These are phyloP conservation scores for Wickerhamomyces hampshirensis DNA, from an alignment of 805 yeast genomes.

Conservation along the genomic window DNA sequence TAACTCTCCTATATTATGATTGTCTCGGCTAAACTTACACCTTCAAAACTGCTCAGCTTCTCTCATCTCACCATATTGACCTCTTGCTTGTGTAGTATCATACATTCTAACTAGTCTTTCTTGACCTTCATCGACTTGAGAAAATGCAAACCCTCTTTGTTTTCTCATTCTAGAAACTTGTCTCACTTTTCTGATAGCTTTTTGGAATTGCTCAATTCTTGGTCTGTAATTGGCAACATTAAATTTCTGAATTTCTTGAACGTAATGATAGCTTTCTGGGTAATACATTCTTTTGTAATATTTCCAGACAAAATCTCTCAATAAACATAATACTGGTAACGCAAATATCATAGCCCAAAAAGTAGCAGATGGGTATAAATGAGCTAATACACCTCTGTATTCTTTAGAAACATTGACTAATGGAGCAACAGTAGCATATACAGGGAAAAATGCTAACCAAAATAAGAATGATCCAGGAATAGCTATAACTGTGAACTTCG, in stretches of 20 bases:
- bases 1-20: no score
- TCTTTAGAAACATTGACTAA: slow-evolving; percentile 75
- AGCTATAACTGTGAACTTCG: slow-evolving; percentile 84
- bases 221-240: slow-evolving; percentile 93
- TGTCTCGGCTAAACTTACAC: no score
- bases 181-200: slow-evolving; percentile 93
- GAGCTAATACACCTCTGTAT: slow-evolving; percentile 72
- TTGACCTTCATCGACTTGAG: slow-evolving; percentile 93
- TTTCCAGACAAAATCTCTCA: slow-evolving; percentile 92
- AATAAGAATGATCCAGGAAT: slow-evolving; percentile 89
- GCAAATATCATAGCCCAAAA: slow-evolving; percentile 84
- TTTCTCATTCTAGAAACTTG: slow-evolving; percentile 98
- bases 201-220: slow-evolving; percentile 94
- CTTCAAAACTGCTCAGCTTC: slow-evolving; percentile 37
- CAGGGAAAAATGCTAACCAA: slow-evolving; percentile 85
- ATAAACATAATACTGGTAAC: slow-evolving; percentile 69
- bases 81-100: slow-evolving; percentile 85
- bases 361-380: slow-evolving; percentile 68
- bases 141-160: slow-evolving; percentile 97
- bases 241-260: slow-evolving; percentile 94
- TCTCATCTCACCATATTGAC: slow-evolving; percentile 60
- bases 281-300: slow-evolving; percentile 86
- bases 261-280: slow-evolving; percentile 92
- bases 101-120: slow-evolving; percentile 88
- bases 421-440: slow-evolving; percentile 84